Percentiles rank a stretch among this genome's conserved stretches.
phyloP scores from a whole-genome alignment of 305 asterid genomes.

The Solanum hybrid region DNA sequence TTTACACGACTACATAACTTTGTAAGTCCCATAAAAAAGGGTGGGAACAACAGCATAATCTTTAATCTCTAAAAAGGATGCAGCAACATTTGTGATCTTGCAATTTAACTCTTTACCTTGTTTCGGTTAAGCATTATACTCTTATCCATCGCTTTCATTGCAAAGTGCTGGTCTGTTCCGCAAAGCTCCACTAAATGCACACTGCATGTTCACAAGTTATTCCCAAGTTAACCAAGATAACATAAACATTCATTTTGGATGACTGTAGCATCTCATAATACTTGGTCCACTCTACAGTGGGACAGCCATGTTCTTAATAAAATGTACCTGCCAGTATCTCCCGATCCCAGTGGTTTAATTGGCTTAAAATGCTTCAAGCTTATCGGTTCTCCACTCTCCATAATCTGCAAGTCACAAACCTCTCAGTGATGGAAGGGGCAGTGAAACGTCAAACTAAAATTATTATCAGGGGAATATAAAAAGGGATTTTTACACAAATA shows the following conservation, averaged over 20 bases:
- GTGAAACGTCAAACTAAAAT: not conserved
- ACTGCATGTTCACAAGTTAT: slow-evolving; percentile 29
- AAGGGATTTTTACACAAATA: not conserved
- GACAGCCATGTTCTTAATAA: not conserved
- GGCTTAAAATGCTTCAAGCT: slow-evolving; percentile 90
- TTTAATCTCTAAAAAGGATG: not conserved
- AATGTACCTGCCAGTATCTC: slow-evolving; percentile 91
- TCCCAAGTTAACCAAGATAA: not conserved
- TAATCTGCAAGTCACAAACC: slow-evolving; percentile 37
- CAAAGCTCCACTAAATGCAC: slow-evolving; percentile 86
- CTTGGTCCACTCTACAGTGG: not conserved
- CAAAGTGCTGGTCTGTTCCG: slow-evolving; percentile 67
- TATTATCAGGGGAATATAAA: not conserved
- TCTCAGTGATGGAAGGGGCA: not conserved
- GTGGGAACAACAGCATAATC: not conserved
- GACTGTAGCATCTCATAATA: not conserved
- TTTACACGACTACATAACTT: not conserved
- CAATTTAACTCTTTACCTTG: slow-evolving; percentile 45
- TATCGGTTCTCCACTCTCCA: slow-evolving; percentile 60
- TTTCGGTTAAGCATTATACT: slow-evolving; percentile 77
- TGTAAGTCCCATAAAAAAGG: not conserved
- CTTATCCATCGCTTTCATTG: slow-evolving; percentile 99
- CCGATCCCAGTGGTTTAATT: slow-evolving; percentile 90
- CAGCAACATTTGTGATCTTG: not conserved
- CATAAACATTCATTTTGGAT: not conserved